Evolutionary conservation across 306 rosid species (phyloP).

Genomic region (Sesbania bispinosa): DNA sequence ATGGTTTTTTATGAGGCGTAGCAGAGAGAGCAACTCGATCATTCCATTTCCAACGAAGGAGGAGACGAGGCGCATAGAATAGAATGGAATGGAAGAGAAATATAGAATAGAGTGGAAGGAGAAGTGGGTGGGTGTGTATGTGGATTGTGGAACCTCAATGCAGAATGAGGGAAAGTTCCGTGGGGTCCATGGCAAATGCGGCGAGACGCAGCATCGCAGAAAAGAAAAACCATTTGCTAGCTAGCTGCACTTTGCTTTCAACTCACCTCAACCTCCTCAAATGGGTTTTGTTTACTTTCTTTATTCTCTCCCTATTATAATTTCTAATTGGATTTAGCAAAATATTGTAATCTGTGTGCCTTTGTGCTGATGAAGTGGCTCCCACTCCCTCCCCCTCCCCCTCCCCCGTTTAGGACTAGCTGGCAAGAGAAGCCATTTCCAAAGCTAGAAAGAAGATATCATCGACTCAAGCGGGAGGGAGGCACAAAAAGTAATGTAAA

Average conservation of each 20-base stretch:
- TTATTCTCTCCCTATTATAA: background rate
- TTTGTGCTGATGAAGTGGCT: slow-evolving; percentile 23
- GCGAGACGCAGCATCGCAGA: slow-evolving; percentile 61
- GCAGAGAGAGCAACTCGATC: background rate
- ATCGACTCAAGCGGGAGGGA: no score
- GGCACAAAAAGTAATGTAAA: no score
- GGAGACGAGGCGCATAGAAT: background rate
- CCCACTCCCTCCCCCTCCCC: slow-evolving; percentile 31
- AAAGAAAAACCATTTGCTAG: slow-evolving; percentile 11
- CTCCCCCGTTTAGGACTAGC: no score
- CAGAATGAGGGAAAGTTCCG: slow-evolving; percentile 36
- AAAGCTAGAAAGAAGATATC: no score
- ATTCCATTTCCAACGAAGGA: background rate
- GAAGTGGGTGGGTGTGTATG: slow-evolving; percentile 30
- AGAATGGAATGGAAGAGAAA: background rate
- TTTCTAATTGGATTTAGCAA: background rate
- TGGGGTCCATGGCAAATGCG: slow-evolving; percentile 63
- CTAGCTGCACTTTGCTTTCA: slow-evolving; percentile 21
- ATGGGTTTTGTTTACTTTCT: background rate
- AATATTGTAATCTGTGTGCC: slow-evolving; percentile 17
- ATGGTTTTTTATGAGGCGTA: background rate
- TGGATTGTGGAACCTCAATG: slow-evolving; percentile 34
- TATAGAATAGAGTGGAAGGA: no score
- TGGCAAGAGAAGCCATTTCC: no score
- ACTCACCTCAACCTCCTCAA: background rate